A percentile compares a stretch with the other conserved stretches of the same genome.
These are phyloP conservation scores for Rhizopogon roseolus DNA, from an alignment of 768 basidiomycete species.

Conservation along the genomic window DNA sequence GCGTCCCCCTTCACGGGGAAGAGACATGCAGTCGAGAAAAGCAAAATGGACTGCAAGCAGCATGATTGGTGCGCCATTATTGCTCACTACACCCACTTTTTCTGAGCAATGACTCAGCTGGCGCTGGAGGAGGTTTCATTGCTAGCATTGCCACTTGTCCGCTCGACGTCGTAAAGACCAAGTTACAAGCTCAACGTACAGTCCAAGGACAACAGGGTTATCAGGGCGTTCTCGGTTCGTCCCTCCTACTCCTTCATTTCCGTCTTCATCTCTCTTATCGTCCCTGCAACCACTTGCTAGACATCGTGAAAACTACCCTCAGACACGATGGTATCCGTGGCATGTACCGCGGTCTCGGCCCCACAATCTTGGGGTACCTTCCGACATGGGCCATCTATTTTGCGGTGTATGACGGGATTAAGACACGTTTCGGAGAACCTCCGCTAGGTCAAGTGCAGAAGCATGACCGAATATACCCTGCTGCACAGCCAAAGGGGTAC, in stretches of 20 bases:
- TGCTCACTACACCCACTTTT: background rate
- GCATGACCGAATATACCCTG: constrained; percentile 63
- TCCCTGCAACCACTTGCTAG: constrained; percentile 22
- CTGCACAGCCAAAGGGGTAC: constrained; percentile 81
- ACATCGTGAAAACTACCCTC: constrained; percentile 54
- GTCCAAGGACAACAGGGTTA: constrained; percentile 69
- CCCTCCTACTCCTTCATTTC: constrained; percentile 1
- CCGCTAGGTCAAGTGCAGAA: constrained; percentile 37
- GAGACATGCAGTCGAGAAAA: constrained; percentile 60
- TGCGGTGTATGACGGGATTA: constrained; percentile 95
- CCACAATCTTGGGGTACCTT: constrained; percentile 93
- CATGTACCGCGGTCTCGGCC: constrained; percentile 94
- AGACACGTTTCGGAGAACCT: constrained; percentile 70
- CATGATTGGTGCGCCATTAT: constrained; percentile 63
- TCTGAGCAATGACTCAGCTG: constrained; percentile 46
- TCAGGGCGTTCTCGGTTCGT: constrained; percentile 69
- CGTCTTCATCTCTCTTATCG: constrained; percentile 13
- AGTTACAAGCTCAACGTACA: constrained; percentile 88
- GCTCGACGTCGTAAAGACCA: constrained; percentile 96
- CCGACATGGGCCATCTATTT: constrained; percentile 99
- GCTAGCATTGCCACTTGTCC: constrained; percentile 95
- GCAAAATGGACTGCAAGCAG: constrained; percentile 70
- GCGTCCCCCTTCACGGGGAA: constrained; percentile 51
- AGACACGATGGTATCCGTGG: constrained; percentile 75
- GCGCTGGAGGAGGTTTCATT: constrained; percentile 92